phyloP scores from a whole-genome alignment of 371 early-diverging fungal species.

The Dinochytrium kinnereticum region DNA sequence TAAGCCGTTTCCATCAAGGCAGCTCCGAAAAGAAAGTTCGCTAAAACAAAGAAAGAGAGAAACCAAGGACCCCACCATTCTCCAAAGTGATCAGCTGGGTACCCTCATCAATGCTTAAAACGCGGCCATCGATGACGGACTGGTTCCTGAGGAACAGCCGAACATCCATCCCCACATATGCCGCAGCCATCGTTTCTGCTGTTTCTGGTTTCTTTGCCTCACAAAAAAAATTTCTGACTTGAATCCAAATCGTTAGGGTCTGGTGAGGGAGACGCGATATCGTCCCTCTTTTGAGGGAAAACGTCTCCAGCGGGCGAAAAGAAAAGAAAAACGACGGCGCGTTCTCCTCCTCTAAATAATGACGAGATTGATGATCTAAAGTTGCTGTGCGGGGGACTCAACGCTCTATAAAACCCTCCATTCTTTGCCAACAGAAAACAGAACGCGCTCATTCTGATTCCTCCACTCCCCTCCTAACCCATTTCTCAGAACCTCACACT shows the following conservation, averaged over 20 bases:
- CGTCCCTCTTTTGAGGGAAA: background rate
- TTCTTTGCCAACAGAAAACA: too few relatives aligned
- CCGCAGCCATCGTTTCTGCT: constrained; percentile 8
- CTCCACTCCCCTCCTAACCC: too few relatives aligned
- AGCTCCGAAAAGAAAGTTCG: too few relatives aligned
- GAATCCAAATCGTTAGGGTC: background rate
- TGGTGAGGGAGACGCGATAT: background rate
- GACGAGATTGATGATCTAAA: too few relatives aligned
- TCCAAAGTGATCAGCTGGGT: constrained; percentile 19
- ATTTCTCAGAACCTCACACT: too few relatives aligned
- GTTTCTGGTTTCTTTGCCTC: background rate
- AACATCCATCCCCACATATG: constrained; percentile 9
- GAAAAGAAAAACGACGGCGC: too few relatives aligned
- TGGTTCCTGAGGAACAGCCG: constrained; percentile 8
- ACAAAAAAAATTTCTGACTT: background rate
- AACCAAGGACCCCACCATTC: constrained; percentile 3
- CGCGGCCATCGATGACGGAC: constrained; percentile 13
- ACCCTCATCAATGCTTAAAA: constrained; percentile 7
- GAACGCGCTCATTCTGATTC: too few relatives aligned
- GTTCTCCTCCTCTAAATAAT: too few relatives aligned
- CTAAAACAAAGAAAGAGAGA: background rate
- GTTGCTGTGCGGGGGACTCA: too few relatives aligned
- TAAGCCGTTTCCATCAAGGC: too few relatives aligned
- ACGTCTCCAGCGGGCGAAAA: too few relatives aligned
- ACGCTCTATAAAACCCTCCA: too few relatives aligned